A percentile compares a stretch with the other conserved stretches of the same genome.
These are phyloP conservation scores for Chenopodium formosanum DNA, from an alignment of 148 eudicot species.

Conservation along the genomic window DNA sequence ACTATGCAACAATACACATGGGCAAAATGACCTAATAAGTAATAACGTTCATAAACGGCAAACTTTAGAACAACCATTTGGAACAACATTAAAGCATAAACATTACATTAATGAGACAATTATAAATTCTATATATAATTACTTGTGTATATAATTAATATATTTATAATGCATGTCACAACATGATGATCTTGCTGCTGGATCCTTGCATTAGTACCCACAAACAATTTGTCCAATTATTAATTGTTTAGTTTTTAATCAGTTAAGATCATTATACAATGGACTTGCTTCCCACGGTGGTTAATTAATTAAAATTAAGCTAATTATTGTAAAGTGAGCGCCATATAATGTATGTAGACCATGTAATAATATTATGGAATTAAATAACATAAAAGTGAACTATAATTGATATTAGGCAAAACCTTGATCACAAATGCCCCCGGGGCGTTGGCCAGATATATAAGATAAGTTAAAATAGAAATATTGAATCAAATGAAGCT, in stretches of 20 bases:
- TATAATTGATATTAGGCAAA: too few relatives aligned
- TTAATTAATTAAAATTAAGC: not conserved
- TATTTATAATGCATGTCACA: not conserved
- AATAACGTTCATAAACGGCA: not conserved
- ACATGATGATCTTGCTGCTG: conserved; percentile 5
- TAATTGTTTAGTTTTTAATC: conserved; percentile 1
- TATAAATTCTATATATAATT: not conserved
- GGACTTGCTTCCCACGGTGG: not conserved
- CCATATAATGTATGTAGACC: too few relatives aligned
- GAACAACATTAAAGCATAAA: not conserved
- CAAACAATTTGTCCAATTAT: conserved; percentile 4
- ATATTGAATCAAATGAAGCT: too few relatives aligned
- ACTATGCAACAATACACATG: conserved; percentile 17
- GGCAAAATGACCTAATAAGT: not conserved
- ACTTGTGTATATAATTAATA: too few relatives aligned
- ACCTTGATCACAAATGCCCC: too few relatives aligned
- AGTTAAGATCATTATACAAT: not conserved
- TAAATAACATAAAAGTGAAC: too few relatives aligned
- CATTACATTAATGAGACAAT: not conserved
- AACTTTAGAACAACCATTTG: conserved; percentile 12
- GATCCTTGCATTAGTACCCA: conserved; percentile 5
- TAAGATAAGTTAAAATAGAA: too few relatives aligned
- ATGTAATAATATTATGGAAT: too few relatives aligned
- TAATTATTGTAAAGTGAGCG: not conserved
- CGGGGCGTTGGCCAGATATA: too few relatives aligned